Percentiles rank a stretch among this genome's conserved stretches.
These are phyloP conservation scores for Plasmodium chabaudi DNA, from an alignment of 169 alveolate genomes.

Conservation along the genomic window DNA sequence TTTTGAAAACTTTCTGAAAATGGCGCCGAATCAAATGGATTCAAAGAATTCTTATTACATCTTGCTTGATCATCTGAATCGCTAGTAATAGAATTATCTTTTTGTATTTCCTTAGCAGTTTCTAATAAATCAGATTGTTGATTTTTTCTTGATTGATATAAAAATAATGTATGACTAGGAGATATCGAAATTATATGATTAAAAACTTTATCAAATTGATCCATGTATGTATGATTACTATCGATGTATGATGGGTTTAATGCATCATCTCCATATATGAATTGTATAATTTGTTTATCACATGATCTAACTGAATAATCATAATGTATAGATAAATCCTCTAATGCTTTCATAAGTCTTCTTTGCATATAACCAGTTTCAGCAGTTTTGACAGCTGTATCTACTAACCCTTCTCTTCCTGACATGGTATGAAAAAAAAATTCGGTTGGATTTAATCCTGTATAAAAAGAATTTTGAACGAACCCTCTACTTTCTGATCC, in stretches of 20 bases:
- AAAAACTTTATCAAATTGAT: constrained; percentile 52
- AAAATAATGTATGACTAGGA: constrained; percentile 23
- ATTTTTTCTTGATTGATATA: background rate
- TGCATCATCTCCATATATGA: constrained; percentile 99
- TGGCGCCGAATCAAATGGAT: no score
- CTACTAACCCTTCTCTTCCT: constrained; percentile 99
- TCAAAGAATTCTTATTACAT: no score
- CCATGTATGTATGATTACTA: constrained; percentile 37
- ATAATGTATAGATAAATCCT: constrained; percentile 96
- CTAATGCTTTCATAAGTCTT: constrained; percentile 97
- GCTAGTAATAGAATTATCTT: no score
- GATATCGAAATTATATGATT: constrained; percentile 50
- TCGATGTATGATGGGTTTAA: constrained; percentile 89
- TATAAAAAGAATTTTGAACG: constrained; percentile 96
- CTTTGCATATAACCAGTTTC: constrained; percentile 99
- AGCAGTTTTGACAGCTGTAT: constrained; percentile 99
- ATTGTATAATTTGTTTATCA: constrained; percentile 96
- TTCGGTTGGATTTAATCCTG: constrained; percentile 96
- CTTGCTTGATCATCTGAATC: no score
- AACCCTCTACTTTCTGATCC: constrained; percentile 98
- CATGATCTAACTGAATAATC: constrained; percentile 97
- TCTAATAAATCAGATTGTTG: no score
- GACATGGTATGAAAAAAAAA: constrained; percentile 99
- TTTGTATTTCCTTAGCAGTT: no score
- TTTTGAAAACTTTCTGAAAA: background rate